These are phyloP conservation scores for Penicillium polonicum DNA, from an alignment of 2,329 filamentous ascomycete species.

Conservation along the genomic window DNA sequence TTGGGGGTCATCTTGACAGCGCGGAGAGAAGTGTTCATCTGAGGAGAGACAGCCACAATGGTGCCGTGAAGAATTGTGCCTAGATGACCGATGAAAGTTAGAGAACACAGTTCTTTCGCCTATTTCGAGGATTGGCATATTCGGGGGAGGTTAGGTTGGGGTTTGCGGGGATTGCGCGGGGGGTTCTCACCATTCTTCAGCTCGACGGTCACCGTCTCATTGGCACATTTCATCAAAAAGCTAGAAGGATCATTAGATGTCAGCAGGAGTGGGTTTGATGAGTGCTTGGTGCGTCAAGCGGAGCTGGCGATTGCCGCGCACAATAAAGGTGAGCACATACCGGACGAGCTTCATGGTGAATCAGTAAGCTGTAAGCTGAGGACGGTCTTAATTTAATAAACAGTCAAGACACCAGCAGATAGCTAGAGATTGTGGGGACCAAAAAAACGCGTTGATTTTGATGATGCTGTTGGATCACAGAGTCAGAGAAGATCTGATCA, in stretches of 20 bases:
- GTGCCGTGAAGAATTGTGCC: constrained; percentile 96
- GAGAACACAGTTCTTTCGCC: not conserved
- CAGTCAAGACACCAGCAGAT: constrained; percentile 8
- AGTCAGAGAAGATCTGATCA: constrained; percentile 21
- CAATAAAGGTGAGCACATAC: constrained; percentile 54
- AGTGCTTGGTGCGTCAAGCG: constrained; percentile 11
- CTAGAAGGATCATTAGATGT: constrained; percentile 50
- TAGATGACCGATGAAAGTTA: constrained; percentile 39
- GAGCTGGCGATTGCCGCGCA: constrained; percentile 7
- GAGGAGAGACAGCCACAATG: constrained; percentile 91
- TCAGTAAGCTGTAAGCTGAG: not conserved
- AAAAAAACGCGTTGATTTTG: constrained; percentile 9
- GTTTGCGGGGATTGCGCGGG: constrained; percentile 3
- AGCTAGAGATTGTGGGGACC: constrained; percentile 13
- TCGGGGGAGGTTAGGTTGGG: not conserved
- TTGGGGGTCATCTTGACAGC: constrained; percentile 95
- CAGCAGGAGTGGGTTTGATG: constrained; percentile 15
- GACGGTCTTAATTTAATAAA: not conserved
- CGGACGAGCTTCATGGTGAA: constrained; percentile 92
- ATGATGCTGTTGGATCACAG: constrained; percentile 22
- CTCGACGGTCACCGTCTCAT: constrained; percentile 97
- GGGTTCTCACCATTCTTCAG: constrained; percentile 81
- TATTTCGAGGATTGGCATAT: not conserved
- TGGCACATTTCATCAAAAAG: constrained; percentile 99
- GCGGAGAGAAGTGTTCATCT: constrained; percentile 97